phyloP scores from a whole-genome alignment of 106 monocot genomes.

The Dioscorea zingiberensis region DNA sequence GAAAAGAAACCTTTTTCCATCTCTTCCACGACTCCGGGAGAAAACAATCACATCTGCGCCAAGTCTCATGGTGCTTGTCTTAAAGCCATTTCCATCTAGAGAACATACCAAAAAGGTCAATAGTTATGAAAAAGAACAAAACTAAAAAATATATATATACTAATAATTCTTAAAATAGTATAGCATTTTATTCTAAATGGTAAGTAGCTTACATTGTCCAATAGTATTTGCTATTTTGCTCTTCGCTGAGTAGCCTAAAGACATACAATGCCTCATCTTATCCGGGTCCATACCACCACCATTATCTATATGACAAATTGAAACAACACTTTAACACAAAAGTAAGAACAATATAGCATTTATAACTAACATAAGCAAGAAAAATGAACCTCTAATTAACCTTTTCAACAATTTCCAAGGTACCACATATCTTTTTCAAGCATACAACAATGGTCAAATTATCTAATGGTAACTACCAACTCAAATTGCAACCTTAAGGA shows the following conservation, averaged over 20 bases:
- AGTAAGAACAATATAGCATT: background rate
- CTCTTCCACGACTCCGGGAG: slow-evolving; percentile 62
- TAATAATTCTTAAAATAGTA: too few species aligned
- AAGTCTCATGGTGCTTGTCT: slow-evolving; percentile 95
- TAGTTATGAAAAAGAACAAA: slow-evolving; percentile 2
- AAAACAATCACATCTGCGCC: slow-evolving; percentile 95
- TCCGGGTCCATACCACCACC: slow-evolving; percentile 96
- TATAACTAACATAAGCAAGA: too few species aligned
- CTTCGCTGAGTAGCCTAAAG: slow-evolving; percentile 87
- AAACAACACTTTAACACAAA: background rate
- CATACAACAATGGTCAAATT: too few species aligned
- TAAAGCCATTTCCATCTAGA: slow-evolving; percentile 94
- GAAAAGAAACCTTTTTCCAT: slow-evolving; percentile 54
- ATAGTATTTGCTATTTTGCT: slow-evolving; percentile 77
- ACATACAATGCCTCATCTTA: slow-evolving; percentile 89
- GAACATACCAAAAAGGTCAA: background rate
- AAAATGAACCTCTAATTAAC: too few species aligned
- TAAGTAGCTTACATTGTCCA: slow-evolving; percentile 68
- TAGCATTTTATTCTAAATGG: too few species aligned
- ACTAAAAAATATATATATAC: background rate
- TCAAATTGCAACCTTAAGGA: too few species aligned
- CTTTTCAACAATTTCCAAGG: too few species aligned
- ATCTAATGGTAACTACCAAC: too few species aligned
- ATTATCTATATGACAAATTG: slow-evolving; percentile 49
- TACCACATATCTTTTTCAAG: too few species aligned